Evolutionary conservation across 1,284 basidiomycete species (phyloP).

Genomic region (Ustilago sp.): DNA sequence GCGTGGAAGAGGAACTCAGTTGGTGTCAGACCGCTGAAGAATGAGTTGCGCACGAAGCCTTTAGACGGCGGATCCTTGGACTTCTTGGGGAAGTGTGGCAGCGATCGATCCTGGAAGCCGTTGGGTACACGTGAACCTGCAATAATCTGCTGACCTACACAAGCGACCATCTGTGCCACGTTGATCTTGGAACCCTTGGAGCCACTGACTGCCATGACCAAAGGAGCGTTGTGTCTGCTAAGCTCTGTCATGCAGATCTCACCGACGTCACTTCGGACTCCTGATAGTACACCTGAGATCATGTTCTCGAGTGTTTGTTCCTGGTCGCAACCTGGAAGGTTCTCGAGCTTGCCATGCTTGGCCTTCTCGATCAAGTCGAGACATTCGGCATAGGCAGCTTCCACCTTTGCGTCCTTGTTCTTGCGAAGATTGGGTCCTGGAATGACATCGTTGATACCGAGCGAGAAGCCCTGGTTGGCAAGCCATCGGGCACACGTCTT

Average conservation of each 20-base stretch:
- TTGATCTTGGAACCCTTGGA: conserved; percentile 99
- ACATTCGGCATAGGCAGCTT: conserved; percentile 89
- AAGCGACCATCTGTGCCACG: conserved; percentile 99
- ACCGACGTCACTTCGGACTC: conserved; percentile 94
- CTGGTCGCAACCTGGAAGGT: conserved; percentile 95
- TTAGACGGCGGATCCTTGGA: conserved; percentile 96
- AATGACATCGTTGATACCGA: conserved; percentile 99
- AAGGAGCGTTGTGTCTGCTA: conserved; percentile 92
- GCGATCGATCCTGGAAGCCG: conserved; percentile 98
- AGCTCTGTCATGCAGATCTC: conserved; percentile 98
- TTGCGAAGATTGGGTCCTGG: conserved; percentile 84
- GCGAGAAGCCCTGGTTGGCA: conserved; percentile 96
- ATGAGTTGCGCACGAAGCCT: conserved; percentile 95
- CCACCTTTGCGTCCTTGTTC: conserved; percentile 88
- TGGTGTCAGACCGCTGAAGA: conserved; percentile 92
- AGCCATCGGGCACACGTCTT: conserved; percentile 96
- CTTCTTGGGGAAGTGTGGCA: conserved; percentile 98
- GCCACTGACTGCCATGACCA: conserved; percentile 99
- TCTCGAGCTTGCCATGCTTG: conserved; percentile 91
- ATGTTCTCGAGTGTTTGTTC: conserved; percentile 96
- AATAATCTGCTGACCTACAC: conserved; percentile 99
- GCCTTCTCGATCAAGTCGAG: conserved; percentile 87
- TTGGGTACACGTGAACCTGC: conserved; percentile 97
- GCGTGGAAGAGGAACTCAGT: conserved; percentile 99
- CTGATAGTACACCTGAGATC: conserved; percentile 92